A percentile compares a stretch with the other conserved stretches of the same genome.
Evolutionary conservation across 2,329 filamentous ascomycete genomes (phyloP).

Genomic region (Xylaria sp.): DNA sequence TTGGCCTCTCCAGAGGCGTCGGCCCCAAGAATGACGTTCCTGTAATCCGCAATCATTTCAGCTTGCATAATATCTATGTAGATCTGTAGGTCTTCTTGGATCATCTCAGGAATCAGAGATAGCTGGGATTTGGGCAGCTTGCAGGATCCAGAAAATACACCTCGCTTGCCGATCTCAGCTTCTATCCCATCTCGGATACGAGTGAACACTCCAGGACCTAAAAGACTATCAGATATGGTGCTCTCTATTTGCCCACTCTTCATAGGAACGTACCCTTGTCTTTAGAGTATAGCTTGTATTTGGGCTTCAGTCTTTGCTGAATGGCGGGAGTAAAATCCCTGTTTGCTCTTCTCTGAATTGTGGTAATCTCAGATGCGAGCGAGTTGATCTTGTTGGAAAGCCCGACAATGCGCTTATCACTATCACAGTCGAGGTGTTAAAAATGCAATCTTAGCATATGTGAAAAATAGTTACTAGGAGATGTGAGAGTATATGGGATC

Average conservation of each 20-base stretch:
- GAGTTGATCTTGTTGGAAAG: slow-evolving; percentile 5
- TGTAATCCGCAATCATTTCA: slow-evolving; percentile 23
- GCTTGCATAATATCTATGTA: slow-evolving; percentile 13
- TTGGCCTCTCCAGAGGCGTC: slow-evolving; percentile 8
- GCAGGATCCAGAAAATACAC: slow-evolving; percentile 10
- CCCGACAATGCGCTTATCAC: background rate
- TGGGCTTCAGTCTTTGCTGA: slow-evolving; percentile 7
- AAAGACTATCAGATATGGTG: background rate
- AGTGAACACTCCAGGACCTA: slow-evolving; percentile 28
- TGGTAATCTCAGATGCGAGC: slow-evolving; percentile 5
- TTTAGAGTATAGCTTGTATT: slow-evolving; percentile 11
- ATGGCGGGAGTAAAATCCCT: slow-evolving; percentile 21
- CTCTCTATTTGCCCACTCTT: background rate
- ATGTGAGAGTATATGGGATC: background rate
- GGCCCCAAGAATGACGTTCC: slow-evolving; percentile 7
- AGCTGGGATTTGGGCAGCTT: slow-evolving; percentile 3
- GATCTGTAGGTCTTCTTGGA: slow-evolving; percentile 8
- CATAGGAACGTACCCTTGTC: slow-evolving; percentile 19
- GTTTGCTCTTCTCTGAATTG: slow-evolving; percentile 21
- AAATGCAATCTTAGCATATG: background rate
- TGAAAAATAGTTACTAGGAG: background rate
- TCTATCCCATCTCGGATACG: slow-evolving; percentile 25
- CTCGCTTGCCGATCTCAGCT: background rate
- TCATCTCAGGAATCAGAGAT: slow-evolving; percentile 1
- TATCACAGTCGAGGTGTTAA: background rate